Conservation (phyloP, 345 rosid species). For the Citrus unshiu region DNA sequence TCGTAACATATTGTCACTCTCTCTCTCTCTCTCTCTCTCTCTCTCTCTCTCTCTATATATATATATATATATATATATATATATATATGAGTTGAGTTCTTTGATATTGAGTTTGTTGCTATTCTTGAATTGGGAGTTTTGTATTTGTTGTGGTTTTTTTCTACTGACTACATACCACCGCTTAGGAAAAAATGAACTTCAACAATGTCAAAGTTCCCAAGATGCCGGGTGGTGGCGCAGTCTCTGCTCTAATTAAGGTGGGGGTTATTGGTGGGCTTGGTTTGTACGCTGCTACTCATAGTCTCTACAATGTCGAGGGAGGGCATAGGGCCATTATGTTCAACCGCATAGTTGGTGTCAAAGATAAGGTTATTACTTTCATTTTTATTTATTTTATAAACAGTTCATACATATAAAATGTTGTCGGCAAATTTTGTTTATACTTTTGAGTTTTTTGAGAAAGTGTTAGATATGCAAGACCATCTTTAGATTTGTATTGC, state of each 20-base stretch:
- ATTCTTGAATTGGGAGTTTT: background rate
- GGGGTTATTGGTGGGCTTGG: conserved; percentile 72
- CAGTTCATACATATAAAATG: no score
- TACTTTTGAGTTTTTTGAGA: background rate
- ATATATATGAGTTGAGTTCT: background rate
- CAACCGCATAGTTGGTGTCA: conserved; percentile 54
- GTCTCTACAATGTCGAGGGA: conserved; percentile 75
- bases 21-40: no score
- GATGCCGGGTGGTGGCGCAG: conserved; percentile 68
- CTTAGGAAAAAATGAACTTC: conserved; percentile 39
- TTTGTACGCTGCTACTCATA: conserved; percentile 57
- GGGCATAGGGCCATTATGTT: conserved; percentile 71
- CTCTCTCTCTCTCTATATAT: no score
- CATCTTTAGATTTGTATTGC: background rate
- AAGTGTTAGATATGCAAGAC: background rate
- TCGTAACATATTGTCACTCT: background rate
- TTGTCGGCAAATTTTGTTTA: background rate
- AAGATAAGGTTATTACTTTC: conserved; percentile 44
- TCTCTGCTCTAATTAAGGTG: conserved; percentile 57
- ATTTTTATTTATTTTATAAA: no score
- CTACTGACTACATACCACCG: background rate
- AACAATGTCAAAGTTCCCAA: conserved; percentile 79
- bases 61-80: no score
- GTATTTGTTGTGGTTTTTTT: background rate
- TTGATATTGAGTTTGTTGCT: background rate